Conservation (phyloP, 495 filamentous ascomycete genomes). For the Apodospora peruviana region DNA sequence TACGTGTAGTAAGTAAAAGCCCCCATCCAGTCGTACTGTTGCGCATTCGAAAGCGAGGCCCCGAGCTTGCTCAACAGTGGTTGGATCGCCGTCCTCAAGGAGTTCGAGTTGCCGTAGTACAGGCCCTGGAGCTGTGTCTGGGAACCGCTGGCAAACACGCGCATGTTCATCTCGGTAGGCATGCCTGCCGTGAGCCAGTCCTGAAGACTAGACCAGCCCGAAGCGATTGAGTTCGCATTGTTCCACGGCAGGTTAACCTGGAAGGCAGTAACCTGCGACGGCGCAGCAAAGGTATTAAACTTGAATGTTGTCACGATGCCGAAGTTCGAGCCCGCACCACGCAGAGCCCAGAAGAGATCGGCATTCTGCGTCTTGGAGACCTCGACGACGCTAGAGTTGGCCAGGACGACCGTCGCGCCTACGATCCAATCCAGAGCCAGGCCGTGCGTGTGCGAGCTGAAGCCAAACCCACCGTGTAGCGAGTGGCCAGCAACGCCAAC, state of each 20-base stretch:
- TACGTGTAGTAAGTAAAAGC: slow-evolving; percentile 37
- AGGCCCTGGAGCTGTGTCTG: slow-evolving; percentile 38
- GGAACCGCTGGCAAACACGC: slow-evolving; percentile 32
- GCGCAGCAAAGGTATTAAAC: slow-evolving; percentile 41
- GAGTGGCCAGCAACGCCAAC: slow-evolving; percentile 40
- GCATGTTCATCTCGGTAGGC: slow-evolving; percentile 41
- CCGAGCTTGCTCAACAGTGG: slow-evolving; percentile 32
- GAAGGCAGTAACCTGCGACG: slow-evolving; percentile 34
- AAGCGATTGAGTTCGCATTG: slow-evolving; percentile 25
- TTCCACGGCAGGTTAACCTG: slow-evolving; percentile 32
- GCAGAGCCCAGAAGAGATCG: slow-evolving; percentile 41
- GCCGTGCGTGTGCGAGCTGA: slow-evolving; percentile 41
- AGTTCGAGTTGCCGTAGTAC: slow-evolving; percentile 31
- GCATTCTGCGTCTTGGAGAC: slow-evolving; percentile 35
- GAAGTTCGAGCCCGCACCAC: slow-evolving; percentile 38
- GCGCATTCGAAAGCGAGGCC: slow-evolving; percentile 23
- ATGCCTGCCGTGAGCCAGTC: slow-evolving; percentile 30
- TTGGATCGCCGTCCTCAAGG: slow-evolving; percentile 28
- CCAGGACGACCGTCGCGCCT: slow-evolving; percentile 36
- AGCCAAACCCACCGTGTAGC: slow-evolving; percentile 41
- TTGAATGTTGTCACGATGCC: slow-evolving; percentile 36
- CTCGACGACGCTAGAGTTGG: slow-evolving; percentile 34
- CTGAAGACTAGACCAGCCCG: slow-evolving; percentile 25
- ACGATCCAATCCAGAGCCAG: slow-evolving; percentile 40
- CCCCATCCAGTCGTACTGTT: slow-evolving; percentile 37